Conservation (phyloP, 768 basidiomycete genomes). For the Lentinula edodes region DNA sequence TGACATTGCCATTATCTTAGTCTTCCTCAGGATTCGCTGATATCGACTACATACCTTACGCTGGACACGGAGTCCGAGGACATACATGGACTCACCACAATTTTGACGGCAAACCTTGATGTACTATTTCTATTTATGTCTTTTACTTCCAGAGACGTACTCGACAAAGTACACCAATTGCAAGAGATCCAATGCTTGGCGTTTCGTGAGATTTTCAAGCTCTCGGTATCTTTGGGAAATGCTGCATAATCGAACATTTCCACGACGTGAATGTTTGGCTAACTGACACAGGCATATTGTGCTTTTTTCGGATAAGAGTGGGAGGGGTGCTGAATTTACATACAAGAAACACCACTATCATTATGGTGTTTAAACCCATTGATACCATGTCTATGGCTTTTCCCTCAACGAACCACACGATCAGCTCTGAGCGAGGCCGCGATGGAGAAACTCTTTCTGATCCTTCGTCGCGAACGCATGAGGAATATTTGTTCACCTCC, state of each 20-base stretch:
- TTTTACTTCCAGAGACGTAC: background rate
- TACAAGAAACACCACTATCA: background rate
- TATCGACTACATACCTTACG: background rate
- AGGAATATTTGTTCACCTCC: background rate
- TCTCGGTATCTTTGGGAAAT: background rate
- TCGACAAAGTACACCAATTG: background rate
- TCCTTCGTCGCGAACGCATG: background rate
- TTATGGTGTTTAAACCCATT: background rate
- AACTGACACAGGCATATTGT: background rate
- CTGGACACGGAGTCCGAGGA: background rate
- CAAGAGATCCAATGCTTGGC: background rate
- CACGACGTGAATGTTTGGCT: background rate
- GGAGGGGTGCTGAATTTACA: background rate
- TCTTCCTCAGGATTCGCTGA: background rate
- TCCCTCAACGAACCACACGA: background rate
- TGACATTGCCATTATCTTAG: background rate
- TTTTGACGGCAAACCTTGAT: background rate
- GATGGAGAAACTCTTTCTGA: background rate
- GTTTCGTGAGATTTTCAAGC: background rate
- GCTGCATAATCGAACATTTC: background rate
- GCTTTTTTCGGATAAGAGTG: slow-evolving; percentile 1
- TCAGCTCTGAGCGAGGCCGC: background rate
- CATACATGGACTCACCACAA: background rate
- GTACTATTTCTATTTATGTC: background rate
- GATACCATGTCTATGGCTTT: background rate